A percentile compares a stretch with the other conserved stretches of the same genome.
Evolutionary conservation across 306 rosid genomes (phyloP).

Genomic region (Acacia acuminata): DNA sequence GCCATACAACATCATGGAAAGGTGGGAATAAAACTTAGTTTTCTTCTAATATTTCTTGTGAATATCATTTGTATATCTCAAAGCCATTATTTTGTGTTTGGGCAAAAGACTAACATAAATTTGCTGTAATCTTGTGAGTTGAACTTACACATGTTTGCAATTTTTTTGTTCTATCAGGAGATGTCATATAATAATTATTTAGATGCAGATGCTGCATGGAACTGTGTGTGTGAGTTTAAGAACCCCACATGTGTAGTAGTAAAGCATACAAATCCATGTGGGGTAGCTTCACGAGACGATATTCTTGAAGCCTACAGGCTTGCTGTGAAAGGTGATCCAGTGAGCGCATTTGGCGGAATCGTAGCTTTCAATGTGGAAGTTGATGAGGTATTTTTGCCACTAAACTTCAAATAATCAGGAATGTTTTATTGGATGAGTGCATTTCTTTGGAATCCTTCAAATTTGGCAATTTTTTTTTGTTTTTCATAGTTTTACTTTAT

Average conservation of each 20-base stretch:
- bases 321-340: constrained; percentile 92
- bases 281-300: constrained; percentile 90
- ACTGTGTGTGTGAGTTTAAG: constrained; percentile 81
- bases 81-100: constrained; percentile 22
- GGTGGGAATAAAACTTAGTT: constrained; percentile 46
- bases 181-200: constrained; percentile 93
- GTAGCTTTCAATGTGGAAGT: constrained; percentile 87
- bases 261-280: constrained; percentile 95
- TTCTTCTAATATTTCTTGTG: constrained; percentile 13
- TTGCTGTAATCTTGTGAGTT: neutral
- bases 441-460: neutral
- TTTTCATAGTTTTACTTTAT: neutral
- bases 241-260: constrained; percentile 87
- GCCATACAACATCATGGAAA: constrained; percentile 91
- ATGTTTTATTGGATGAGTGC: neutral
- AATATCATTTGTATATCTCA: constrained; percentile 6
- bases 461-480: neutral
- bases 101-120: constrained; percentile 10
- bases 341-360: constrained; percentile 97
- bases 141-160: neutral
- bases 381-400: constrained; percentile 68
- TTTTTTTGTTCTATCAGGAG: constrained; percentile 54
- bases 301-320: constrained; percentile 89
- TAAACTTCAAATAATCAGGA: neutral
- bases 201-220: constrained; percentile 99